phyloP scores from a whole-genome alignment of 2,329 filamentous ascomycete genomes.

The Diaporthe vaccinii region DNA sequence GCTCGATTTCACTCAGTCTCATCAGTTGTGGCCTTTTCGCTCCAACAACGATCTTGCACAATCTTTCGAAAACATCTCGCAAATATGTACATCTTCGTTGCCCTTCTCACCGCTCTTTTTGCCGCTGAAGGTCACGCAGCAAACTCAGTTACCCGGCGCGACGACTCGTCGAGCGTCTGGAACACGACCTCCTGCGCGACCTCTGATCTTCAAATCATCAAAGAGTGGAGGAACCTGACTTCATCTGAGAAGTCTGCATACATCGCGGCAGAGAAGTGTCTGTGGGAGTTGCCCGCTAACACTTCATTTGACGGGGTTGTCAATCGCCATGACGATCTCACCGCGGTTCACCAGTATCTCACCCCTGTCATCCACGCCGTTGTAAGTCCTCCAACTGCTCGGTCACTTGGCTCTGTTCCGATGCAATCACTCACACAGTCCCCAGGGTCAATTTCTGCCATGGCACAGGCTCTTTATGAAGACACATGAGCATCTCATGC shows the following conservation, averaged over 20 bases:
- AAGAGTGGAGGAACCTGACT: conserved; percentile 2
- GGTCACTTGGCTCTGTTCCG: neutral
- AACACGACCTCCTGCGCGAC: neutral
- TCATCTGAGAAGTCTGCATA: conserved; percentile 48
- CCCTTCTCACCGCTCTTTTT: neutral
- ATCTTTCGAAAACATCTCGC: neutral
- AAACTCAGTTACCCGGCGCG: neutral
- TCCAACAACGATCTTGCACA: neutral
- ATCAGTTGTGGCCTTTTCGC: too few species aligned
- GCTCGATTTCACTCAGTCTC: neutral
- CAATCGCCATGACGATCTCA: conserved; percentile 51
- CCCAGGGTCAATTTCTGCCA: conserved; percentile 49
- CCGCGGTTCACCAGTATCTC: conserved; percentile 49
- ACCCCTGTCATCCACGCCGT: conserved; percentile 49
- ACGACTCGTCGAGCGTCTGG: neutral
- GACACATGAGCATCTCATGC: conserved; percentile 51
- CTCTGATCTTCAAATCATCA: conserved; percentile 10
- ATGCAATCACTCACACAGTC: neutral
- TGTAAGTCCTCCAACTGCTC: neutral
- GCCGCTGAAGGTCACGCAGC: neutral
- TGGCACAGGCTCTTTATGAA: conserved; percentile 53
- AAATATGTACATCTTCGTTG: neutral
- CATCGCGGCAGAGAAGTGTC: conserved; percentile 50
- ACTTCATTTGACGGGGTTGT: conserved; percentile 45
- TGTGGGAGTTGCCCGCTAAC: conserved; percentile 47